phyloP scores from a whole-genome alignment of 208 protist genomes.

The Crithidia thermophila region DNA sequence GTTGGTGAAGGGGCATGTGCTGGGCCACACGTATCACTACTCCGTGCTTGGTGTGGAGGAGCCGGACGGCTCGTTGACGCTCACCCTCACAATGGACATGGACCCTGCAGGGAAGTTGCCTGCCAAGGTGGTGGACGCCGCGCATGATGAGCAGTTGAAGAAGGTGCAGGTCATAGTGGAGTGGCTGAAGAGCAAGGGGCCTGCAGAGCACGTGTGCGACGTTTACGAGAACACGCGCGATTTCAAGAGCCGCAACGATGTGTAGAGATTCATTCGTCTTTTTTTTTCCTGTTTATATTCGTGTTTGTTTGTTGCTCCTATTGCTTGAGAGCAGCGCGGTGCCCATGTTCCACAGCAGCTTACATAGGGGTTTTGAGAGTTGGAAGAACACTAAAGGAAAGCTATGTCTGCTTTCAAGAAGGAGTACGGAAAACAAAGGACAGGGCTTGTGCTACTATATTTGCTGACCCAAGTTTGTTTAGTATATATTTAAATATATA shows the following conservation, averaged over 20 bases:
- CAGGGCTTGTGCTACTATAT: too few species aligned
- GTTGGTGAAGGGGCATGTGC: conserved; percentile 26
- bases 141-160: conserved; percentile 37
- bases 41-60: conserved; percentile 44
- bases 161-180: conserved; percentile 29
- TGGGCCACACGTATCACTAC: conserved; percentile 31
- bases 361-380: too few species aligned
- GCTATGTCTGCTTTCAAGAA: too few species aligned
- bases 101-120: conserved; percentile 36
- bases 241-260: conserved; percentile 11
- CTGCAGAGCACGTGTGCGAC: conserved; percentile 9
- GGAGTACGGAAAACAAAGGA: too few species aligned
- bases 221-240: conserved; percentile 34
- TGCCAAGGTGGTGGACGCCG: conserved; percentile 32
- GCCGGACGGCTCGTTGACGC: conserved; percentile 45
- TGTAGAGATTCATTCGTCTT: too few species aligned
- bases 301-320: too few species aligned
- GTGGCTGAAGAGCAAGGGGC: conserved; percentile 12
- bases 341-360: too few species aligned
- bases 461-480: too few species aligned
- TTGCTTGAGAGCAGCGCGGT: too few species aligned
- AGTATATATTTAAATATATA: too few species aligned
- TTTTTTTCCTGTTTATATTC: too few species aligned
- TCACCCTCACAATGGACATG: conserved; percentile 45
- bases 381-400: too few species aligned